These are phyloP conservation scores for Sporisorium iseilematis-ciliati DNA, from an alignment of 1,284 basidiomycete species.

Conservation along the genomic window DNA sequence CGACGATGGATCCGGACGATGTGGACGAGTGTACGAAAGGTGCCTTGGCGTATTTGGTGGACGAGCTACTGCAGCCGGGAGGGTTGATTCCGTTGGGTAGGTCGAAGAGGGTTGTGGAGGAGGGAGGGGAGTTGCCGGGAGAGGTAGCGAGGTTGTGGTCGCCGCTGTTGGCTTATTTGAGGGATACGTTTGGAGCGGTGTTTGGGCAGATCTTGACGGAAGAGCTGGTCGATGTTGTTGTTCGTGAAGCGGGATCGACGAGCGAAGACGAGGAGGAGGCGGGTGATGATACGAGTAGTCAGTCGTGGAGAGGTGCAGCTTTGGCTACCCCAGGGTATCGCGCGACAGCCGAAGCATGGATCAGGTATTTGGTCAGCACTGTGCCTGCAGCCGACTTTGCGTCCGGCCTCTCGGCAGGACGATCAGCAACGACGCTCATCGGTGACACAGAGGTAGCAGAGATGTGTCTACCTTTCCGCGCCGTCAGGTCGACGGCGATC, in stretches of 20 bases:
- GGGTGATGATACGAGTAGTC: slow-evolving; percentile 13
- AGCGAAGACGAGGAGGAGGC: slow-evolving; percentile 1
- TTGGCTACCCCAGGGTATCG: slow-evolving; percentile 23
- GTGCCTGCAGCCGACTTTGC: slow-evolving; percentile 13
- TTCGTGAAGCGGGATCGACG: not conserved
- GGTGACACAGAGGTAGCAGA: slow-evolving; percentile 24
- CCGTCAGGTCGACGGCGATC: slow-evolving; percentile 1
- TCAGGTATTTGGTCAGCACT: slow-evolving; percentile 27
- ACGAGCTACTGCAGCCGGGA: slow-evolving; percentile 35
- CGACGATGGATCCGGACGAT: slow-evolving; percentile 40
- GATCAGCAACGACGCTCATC: slow-evolving; percentile 14
- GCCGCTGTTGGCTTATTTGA: slow-evolving; percentile 34
- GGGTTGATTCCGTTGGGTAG: slow-evolving; percentile 44
- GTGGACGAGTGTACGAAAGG: slow-evolving; percentile 43
- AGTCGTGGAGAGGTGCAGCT: slow-evolving; percentile 22
- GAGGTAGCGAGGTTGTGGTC: slow-evolving; percentile 33
- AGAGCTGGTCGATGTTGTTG: slow-evolving; percentile 29
- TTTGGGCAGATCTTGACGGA: slow-evolving; percentile 36
- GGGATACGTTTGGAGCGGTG: slow-evolving; percentile 28
- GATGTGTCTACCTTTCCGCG: slow-evolving; percentile 22
- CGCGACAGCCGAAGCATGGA: slow-evolving; percentile 40
- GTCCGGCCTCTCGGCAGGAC: not conserved
- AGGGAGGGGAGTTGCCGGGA: slow-evolving; percentile 15
- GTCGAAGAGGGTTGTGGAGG: slow-evolving; percentile 23
- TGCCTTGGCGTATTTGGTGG: slow-evolving; percentile 30